These are phyloP conservation scores for Chrysoporthe deuterocubensis DNA, from an alignment of 2,329 filamentous ascomycete species.

Conservation along the genomic window DNA sequence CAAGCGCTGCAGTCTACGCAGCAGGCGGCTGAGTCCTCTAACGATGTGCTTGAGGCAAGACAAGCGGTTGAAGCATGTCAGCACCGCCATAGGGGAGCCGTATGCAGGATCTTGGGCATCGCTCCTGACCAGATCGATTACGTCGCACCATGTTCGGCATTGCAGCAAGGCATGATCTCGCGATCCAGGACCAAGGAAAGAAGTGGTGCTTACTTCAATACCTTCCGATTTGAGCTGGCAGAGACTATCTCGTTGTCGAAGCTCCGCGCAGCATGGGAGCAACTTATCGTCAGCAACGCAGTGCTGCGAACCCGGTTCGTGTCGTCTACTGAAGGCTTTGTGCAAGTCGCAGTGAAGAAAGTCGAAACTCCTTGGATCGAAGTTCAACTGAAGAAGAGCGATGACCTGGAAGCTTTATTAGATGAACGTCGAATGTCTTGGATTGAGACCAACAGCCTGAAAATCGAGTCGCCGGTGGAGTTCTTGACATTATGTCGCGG, in stretches of 20 bases:
- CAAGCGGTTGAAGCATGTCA: conserved; percentile 67
- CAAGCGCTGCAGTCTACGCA: conserved; percentile 38
- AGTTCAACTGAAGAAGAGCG: conserved; percentile 34
- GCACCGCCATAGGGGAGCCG: conserved; percentile 60
- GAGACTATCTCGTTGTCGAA: conserved; percentile 45
- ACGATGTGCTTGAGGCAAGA: conserved; percentile 50
- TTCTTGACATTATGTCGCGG: conserved; percentile 45
- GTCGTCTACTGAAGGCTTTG: conserved; percentile 72
- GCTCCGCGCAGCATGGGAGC: conserved; percentile 62
- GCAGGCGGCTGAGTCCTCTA: conserved; percentile 24
- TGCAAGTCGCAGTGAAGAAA: conserved; percentile 68
- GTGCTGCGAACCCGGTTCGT: conserved; percentile 77
- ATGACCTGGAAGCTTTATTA: conserved; percentile 41
- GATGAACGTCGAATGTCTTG: conserved; percentile 50
- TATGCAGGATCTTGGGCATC: conserved; percentile 58
- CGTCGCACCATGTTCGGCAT: conserved; percentile 79
- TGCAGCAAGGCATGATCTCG: conserved; percentile 87
- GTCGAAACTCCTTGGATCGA: conserved; percentile 49
- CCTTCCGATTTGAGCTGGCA: conserved; percentile 65
- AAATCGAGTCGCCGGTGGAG: conserved; percentile 57
- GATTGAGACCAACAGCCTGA: conserved; percentile 54
- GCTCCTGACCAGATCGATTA: conserved; percentile 64
- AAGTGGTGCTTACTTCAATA: conserved; percentile 73
- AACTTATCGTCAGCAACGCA: conserved; percentile 55
- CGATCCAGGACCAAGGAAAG: conserved; percentile 61